These are phyloP conservation scores for Rosa lucieae DNA, from an alignment of 306 rosid genomes.

Conservation along the genomic window DNA sequence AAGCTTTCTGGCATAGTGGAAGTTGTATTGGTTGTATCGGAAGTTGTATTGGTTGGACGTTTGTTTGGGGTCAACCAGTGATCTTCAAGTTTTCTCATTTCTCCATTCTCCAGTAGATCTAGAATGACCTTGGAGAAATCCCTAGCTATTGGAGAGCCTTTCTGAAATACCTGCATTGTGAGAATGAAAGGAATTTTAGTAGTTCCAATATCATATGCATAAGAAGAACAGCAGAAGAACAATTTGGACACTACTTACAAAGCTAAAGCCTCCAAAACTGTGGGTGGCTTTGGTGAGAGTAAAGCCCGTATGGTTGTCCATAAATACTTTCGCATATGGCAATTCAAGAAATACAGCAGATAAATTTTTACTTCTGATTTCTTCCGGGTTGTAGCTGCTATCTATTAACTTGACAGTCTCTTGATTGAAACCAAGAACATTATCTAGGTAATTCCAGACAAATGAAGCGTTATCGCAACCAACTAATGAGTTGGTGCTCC, in stretches of 20 bases:
- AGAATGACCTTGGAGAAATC: slow-evolving; percentile 61
- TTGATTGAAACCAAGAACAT: slow-evolving; percentile 33
- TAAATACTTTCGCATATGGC: slow-evolving; percentile 57
- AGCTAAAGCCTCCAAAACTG: slow-evolving; percentile 74
- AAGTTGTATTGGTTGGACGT: slow-evolving; percentile 25
- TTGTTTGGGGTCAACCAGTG: slow-evolving; percentile 32
- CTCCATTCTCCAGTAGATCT: slow-evolving; percentile 43
- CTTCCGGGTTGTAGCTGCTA: slow-evolving; percentile 17
- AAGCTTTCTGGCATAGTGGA: slow-evolving; percentile 28
- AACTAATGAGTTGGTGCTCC: slow-evolving; percentile 37
- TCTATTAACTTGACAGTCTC: slow-evolving; percentile 23
- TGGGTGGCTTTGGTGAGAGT: slow-evolving; percentile 31
- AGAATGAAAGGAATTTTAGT: not conserved
- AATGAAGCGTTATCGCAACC: slow-evolving; percentile 53
- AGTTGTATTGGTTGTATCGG: slow-evolving; percentile 12
- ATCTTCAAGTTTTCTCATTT: slow-evolving; percentile 34
- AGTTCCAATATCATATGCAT: not conserved
- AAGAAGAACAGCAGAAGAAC: not conserved
- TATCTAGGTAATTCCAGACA: slow-evolving; percentile 39
- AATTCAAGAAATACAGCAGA: slow-evolving; percentile 73
- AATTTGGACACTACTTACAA: slow-evolving; percentile 47
- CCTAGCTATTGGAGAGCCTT: slow-evolving; percentile 66
- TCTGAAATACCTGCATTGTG: slow-evolving; percentile 55
- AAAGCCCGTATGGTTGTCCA: slow-evolving; percentile 31
- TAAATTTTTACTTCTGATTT: slow-evolving; percentile 32